These are phyloP conservation scores for Nothomitra cinnamomea DNA, from an alignment of 2,329 filamentous ascomycete species.

Conservation along the genomic window DNA sequence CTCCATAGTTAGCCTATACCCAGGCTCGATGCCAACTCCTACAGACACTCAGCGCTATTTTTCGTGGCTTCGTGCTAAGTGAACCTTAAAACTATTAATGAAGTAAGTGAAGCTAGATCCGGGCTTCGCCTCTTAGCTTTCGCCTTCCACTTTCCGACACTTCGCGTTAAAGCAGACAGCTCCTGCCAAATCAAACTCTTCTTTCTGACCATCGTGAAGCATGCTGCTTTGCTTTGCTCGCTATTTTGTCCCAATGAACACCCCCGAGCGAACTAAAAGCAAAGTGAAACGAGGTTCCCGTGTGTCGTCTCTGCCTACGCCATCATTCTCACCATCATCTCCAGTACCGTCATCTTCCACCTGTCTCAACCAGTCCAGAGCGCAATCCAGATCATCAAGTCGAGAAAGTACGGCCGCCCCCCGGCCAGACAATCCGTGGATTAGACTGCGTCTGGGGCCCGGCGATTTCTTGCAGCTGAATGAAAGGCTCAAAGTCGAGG, in stretches of 20 bases:
- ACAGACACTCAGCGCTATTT: too few species aligned
- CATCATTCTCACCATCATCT: not conserved
- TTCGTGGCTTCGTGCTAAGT: too few species aligned
- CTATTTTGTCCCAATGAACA: not conserved
- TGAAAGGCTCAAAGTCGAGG: too few species aligned
- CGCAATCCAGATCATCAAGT: not conserved
- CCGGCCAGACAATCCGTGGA: not conserved
- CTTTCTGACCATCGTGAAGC: not conserved
- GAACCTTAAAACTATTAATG: too few species aligned
- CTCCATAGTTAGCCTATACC: too few species aligned
- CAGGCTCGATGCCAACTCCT: too few species aligned
- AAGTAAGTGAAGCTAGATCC: too few species aligned
- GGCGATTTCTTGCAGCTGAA: constrained; percentile 5
- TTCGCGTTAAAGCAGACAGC: not conserved
- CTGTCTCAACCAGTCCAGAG: not conserved
- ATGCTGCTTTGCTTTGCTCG: not conserved
- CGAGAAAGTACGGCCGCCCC: not conserved
- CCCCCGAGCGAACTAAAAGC: not conserved
- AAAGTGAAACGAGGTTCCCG: not conserved
- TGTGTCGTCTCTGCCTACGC: not conserved
- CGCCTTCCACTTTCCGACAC: too few species aligned
- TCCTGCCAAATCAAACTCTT: not conserved
- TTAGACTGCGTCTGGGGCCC: not conserved
- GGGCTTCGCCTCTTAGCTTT: too few species aligned
- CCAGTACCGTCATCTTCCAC: not conserved